A percentile compares a stretch with the other conserved stretches of the same genome.
phyloP scores from a whole-genome alignment of 1,284 basidiomycete species.

The Pseudozyma thailandica region DNA sequence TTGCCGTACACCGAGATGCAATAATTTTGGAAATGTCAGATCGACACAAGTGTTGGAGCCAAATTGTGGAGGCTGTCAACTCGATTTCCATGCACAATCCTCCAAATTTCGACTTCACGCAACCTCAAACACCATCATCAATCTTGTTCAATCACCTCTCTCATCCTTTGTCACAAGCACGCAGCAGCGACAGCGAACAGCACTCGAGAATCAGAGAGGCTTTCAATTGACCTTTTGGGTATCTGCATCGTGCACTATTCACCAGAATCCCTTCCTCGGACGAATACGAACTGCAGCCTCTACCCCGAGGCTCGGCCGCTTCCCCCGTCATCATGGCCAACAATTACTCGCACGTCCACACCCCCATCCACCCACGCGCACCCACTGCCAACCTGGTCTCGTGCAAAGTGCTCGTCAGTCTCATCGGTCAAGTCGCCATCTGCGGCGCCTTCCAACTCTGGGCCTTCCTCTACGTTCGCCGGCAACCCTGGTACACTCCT shows the following conservation, averaged over 20 bases:
- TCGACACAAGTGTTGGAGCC: background rate
- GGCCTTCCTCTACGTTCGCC: conserved; percentile 87
- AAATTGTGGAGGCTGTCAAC: background rate
- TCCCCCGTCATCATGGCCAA: conserved; percentile 16
- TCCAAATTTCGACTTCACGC: background rate
- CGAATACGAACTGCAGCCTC: conserved; percentile 32
- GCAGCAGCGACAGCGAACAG: too few species aligned
- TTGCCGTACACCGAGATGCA: too few species aligned
- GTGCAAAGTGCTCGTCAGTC: conserved; percentile 91
- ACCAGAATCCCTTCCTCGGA: conserved; percentile 18
- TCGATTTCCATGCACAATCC: background rate
- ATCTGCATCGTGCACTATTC: too few species aligned
- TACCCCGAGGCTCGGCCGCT: conserved; percentile 13
- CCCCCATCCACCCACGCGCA: conserved; percentile 79
- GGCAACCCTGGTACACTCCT: conserved; percentile 81
- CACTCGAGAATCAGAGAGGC: too few species aligned
- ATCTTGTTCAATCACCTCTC: background rate
- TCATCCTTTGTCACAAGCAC: background rate
- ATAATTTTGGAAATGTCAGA: background rate
- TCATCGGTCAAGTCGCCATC: conserved; percentile 91
- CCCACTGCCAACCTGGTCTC: conserved; percentile 97
- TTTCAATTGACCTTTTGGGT: too few species aligned
- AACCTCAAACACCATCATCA: background rate
- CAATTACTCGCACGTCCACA: conserved; percentile 60
- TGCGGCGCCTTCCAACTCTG: conserved; percentile 85